Conservation (phyloP, 164 flowering plant species). For the Stephania yunnanensis region DNA sequence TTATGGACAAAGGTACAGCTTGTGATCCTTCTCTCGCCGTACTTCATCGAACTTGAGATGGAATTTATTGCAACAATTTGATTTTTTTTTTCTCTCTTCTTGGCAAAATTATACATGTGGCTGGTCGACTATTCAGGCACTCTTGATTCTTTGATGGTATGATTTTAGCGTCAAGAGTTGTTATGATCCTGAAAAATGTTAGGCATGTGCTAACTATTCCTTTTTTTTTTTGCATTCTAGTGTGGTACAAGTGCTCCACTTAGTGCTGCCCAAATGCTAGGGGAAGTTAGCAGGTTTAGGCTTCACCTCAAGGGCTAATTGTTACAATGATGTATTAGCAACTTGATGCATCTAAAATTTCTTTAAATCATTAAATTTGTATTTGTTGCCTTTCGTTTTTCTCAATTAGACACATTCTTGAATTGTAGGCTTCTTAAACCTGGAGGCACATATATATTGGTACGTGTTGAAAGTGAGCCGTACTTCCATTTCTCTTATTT, state of each 20-base stretch:
- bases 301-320: constrained; percentile 24
- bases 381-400: not conserved
- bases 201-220: constrained; percentile 17
- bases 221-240: constrained; percentile 34
- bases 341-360: not conserved
- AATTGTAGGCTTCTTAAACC: constrained; percentile 85
- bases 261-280: constrained; percentile 81
- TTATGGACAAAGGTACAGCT: constrained; percentile 76
- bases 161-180: constrained; percentile 18
- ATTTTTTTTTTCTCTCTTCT: constrained; percentile 13
- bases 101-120: constrained; percentile 19
- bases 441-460: constrained; percentile 89
- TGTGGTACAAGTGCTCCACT: constrained; percentile 81
- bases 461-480: constrained; percentile 24
- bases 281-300: constrained; percentile 93
- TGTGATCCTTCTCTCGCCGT: not conserved
- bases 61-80: constrained; percentile 16
- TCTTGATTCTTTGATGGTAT: constrained; percentile 97
- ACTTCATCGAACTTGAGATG: not conserved
- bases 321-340: constrained; percentile 17
- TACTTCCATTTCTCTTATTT: constrained; percentile 2
- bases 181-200: constrained; percentile 14
- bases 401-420: constrained; percentile 13
- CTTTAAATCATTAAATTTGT: not conserved
- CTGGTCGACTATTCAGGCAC: constrained; percentile 48